phyloP scores from a whole-genome alignment of 2,329 filamentous ascomycete genomes.

The Hymenoscyphus occultus region DNA sequence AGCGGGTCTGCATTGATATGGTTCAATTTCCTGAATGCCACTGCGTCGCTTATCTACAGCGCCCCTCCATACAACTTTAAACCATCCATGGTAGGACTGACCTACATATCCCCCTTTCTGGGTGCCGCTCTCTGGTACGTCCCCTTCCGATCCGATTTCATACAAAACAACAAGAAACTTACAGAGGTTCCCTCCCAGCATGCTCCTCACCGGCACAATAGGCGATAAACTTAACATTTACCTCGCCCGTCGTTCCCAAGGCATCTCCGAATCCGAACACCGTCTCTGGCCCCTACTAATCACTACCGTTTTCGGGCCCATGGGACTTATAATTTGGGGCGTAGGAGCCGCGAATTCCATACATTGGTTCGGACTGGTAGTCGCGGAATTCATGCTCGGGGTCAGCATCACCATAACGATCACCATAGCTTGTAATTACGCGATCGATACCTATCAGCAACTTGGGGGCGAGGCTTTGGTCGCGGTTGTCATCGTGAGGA shows the following conservation, averaged over 20 bases:
- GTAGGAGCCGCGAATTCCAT: conserved; percentile 47
- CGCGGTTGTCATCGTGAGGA: conserved; percentile 47
- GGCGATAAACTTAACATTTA: conserved; percentile 36
- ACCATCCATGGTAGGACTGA: conserved; percentile 36
- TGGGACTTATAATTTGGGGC: conserved; percentile 48
- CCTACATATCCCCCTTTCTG: conserved; percentile 35
- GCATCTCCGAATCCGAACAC: conserved; percentile 37
- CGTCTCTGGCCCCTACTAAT: conserved; percentile 36
- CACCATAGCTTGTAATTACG: conserved; percentile 44
- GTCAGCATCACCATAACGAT: conserved; percentile 39
- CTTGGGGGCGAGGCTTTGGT: conserved; percentile 48
- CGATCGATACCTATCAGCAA: conserved; percentile 48
- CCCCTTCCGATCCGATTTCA: neutral
- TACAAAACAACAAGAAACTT: no score
- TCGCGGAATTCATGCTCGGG: conserved; percentile 33
- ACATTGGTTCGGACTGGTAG: conserved; percentile 46
- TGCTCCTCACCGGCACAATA: conserved; percentile 32
- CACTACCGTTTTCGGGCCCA: conserved; percentile 43
- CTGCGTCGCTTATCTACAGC: conserved; percentile 36
- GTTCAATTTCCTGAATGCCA: conserved; percentile 39
- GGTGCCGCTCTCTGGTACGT: conserved; percentile 17
- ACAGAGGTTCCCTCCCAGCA: conserved; percentile 23
- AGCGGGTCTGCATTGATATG: conserved; percentile 39
- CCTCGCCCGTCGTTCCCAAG: conserved; percentile 42
- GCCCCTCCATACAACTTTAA: conserved; percentile 38